Evolutionary conservation across 306 rosid species (phyloP), one percentile per base, ranked within the genome.

Genomic region (Lathyrus aphaca): DNA sequence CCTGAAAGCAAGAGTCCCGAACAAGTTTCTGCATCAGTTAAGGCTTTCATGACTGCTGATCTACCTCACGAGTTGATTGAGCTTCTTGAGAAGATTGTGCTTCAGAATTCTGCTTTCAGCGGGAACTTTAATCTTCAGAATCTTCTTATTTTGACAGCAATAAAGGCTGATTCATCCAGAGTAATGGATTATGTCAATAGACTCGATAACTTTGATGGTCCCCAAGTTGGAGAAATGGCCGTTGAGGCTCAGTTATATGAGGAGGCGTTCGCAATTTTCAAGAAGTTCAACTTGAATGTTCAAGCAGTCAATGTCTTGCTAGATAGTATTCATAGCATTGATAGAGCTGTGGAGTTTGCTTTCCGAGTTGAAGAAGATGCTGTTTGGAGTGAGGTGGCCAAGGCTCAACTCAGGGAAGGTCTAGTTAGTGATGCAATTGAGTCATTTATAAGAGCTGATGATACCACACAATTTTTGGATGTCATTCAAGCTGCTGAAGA

Each of bases 1-100:
- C 99, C 99, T 8, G 99, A 95, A 83, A 95, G 99, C 96, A 95
- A 95, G 84, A 95, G 97, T 81, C 99, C 99, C 3, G 99, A 95
- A 73, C 99, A 95, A 82, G 99, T 95, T 73, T 95, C 99, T 75
- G 99, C 99, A 16, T 83, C 99, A 77, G 99, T 95, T 69, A 95
- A 95, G 83, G 99, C 97, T 73, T 95, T 95, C 82, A 95, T 95
- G 99, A 95, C 99, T 27, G 99, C 99, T 37, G 99, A 95, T 82
- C 79, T 95, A 73, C 99, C 99, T 51, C 99, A 95, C 45, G 99
- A 95, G 71, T 84, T 95, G 74, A 95, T 95, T 84, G 99, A 95
- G 84, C 97, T 95, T 74, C 99, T 95, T 67, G 99, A 95, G 79
- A 95, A 95, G 91, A 95, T 95, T 63, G 99, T 95, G 79, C 97